Evolutionary conservation across 129 eudicot species (phyloP).

Genomic region (Kitagawia praeruptora): DNA sequence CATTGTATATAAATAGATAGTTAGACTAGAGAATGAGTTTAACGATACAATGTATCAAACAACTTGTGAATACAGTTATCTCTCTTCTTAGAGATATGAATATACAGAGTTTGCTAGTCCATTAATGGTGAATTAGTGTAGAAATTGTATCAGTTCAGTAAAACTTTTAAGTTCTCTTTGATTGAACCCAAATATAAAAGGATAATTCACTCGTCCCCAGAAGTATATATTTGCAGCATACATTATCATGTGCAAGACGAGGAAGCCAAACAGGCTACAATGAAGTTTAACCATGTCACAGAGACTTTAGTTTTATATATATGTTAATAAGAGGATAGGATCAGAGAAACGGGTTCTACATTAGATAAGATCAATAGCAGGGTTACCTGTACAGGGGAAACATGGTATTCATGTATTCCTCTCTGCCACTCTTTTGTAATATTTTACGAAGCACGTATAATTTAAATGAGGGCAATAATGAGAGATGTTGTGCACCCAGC

Average conservation of each 20-base stretch:
- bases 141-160: no score
- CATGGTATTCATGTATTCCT: conserved; percentile 29
- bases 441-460: conserved; percentile 23
- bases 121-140: no score
- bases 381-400: conserved; percentile 39
- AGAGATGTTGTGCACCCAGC: conserved; percentile 32
- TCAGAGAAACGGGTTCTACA: not conserved
- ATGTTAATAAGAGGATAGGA: no score
- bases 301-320: not conserved
- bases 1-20: no score
- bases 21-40: no score
- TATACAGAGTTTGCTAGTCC: no score
- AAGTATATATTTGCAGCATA: conserved; percentile 41
- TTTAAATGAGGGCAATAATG: conserved; percentile 22
- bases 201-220: conserved; percentile 40
- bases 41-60: no score
- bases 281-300: not conserved
- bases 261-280: conserved; percentile 33
- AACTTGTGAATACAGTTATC: no score
- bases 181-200: conserved; percentile 20
- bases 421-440: conserved; percentile 9
- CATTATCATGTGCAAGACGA: conserved; percentile 41
- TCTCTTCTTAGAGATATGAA: no score
- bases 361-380: not conserved
- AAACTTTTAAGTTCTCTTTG: no score